Evolutionary conservation across 352 stramenopile species (phyloP).

Genomic region (Globisporangium spinosum): DNA sequence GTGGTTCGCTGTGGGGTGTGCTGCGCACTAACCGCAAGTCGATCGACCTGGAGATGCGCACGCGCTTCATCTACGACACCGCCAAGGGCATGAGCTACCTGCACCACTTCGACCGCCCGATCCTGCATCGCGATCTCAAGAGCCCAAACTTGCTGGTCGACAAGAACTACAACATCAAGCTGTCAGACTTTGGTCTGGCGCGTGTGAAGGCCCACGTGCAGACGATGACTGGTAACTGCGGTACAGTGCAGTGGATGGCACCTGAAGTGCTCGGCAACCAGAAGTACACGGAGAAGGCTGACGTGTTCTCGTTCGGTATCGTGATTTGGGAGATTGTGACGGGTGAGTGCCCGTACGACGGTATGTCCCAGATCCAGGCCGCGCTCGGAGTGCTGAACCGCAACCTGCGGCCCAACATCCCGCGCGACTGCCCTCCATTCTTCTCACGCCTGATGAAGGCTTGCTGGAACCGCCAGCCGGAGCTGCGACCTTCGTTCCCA

Average conservation of each 20-base stretch:
- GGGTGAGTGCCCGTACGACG: slow-evolving; percentile 83
- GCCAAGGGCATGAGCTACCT: slow-evolving; percentile 84
- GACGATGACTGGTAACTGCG: slow-evolving; percentile 85
- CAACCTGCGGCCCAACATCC: slow-evolving; percentile 63
- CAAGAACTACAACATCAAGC: slow-evolving; percentile 82
- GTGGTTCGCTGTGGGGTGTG: slow-evolving; percentile 91
- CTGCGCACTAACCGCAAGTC: slow-evolving; percentile 64
- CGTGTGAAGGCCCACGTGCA: slow-evolving; percentile 79
- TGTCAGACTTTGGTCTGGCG: slow-evolving; percentile 83
- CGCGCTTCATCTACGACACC: slow-evolving; percentile 66
- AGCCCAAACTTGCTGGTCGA: slow-evolving; percentile 81
- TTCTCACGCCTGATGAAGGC: slow-evolving; percentile 71
- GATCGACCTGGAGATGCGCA: slow-evolving; percentile 52
- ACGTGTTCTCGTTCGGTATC: slow-evolving; percentile 89
- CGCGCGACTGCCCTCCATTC: slow-evolving; percentile 59
- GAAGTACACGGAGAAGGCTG: slow-evolving; percentile 89
- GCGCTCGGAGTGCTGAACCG: slow-evolving; percentile 69
- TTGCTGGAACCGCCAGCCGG: slow-evolving; percentile 68
- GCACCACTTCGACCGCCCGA: slow-evolving; percentile 77
- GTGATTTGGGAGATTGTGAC: slow-evolving; percentile 91
- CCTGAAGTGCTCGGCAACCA: slow-evolving; percentile 79
- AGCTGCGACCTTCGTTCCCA: slow-evolving; percentile 60
- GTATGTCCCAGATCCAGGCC: slow-evolving; percentile 79
- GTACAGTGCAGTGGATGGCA: slow-evolving; percentile 72
- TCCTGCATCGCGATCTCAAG: slow-evolving; percentile 86